These are phyloP conservation scores for Holtermannia corniformis DNA, from an alignment of 768 basidiomycete species.

Conservation along the genomic window DNA sequence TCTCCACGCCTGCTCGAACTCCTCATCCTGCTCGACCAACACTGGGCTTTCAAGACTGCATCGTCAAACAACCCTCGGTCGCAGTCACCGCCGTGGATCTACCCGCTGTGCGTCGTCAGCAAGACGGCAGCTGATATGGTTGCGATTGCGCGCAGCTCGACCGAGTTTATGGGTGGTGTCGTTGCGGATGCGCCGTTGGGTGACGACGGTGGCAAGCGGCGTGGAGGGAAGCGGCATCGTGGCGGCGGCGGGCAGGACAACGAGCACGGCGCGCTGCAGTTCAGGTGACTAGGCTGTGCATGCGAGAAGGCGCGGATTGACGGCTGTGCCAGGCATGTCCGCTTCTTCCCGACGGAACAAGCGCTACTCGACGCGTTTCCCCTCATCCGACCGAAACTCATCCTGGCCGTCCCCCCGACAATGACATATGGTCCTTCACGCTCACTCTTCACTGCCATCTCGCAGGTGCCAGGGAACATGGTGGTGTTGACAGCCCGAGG, in stretches of 20 bases:
- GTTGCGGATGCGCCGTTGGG: conserved; percentile 57
- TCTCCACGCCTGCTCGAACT: conserved; percentile 91
- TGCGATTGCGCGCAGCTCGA: conserved; percentile 88
- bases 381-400: conserved; percentile 80
- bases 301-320: not conserved
- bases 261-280: conserved; percentile 79
- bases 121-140: conserved; percentile 87
- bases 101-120: conserved; percentile 85
- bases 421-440: conserved; percentile 88
- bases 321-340: conserved; percentile 61
- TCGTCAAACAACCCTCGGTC: conserved; percentile 7
- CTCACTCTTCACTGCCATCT: conserved; percentile 74
- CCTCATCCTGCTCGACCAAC: conserved; percentile 90
- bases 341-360: conserved; percentile 77
- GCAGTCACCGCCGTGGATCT: conserved; percentile 29
- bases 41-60: conserved; percentile 75
- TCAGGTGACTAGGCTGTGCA: conserved; percentile 53
- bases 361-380: conserved; percentile 72
- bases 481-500: conserved; percentile 72
- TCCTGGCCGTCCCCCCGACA: conserved; percentile 84
- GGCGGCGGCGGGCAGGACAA: conserved; percentile 50
- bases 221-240: conserved; percentile 41
- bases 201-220: conserved; percentile 37
- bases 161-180: conserved; percentile 97
- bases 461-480: conserved; percentile 70